Percentiles rank a stretch among this genome's conserved stretches.
Evolutionary conservation across 2,329 filamentous ascomycete species (phyloP).

Genomic region (Sporothrix luriei): DNA sequence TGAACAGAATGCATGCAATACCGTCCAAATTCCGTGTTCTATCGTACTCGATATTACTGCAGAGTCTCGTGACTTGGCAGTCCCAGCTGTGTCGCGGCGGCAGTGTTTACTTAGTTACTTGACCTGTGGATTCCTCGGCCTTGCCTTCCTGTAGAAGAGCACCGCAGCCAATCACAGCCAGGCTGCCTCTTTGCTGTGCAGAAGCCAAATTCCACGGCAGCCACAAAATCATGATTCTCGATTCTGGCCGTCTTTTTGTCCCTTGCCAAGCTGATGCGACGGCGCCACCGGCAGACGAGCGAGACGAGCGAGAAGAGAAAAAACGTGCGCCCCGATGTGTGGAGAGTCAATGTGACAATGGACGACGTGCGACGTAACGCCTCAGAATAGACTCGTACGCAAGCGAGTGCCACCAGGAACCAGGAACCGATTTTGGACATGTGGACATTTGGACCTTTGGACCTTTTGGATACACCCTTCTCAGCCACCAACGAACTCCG

Average conservation of each 20-base stretch:
- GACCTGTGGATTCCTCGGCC: not conserved
- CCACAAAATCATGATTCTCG: too few relatives aligned
- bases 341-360: not conserved
- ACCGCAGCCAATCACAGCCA: not conserved
- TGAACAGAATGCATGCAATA: not conserved
- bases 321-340: slow-evolving; percentile 10
- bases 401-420: slow-evolving; percentile 4
- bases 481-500: not conserved
- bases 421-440: not conserved
- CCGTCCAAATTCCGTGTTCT: too few relatives aligned
- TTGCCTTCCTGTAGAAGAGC: not conserved
- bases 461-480: not conserved
- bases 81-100: slow-evolving; percentile 9
- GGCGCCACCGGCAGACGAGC: not conserved
- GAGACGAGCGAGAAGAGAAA: not conserved
- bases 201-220: not conserved
- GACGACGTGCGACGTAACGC: not conserved
- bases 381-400: not conserved
- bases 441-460: not conserved
- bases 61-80: slow-evolving; percentile 5
- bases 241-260: not conserved
- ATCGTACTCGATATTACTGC: too few relatives aligned
- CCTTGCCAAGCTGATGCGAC: slow-evolving; percentile 3
- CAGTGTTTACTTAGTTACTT: not conserved
- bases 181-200: slow-evolving; percentile 14